These are phyloP conservation scores for Gymnopus androsaceus DNA, from an alignment of 1,284 basidiomycete species.

Conservation along the genomic window DNA sequence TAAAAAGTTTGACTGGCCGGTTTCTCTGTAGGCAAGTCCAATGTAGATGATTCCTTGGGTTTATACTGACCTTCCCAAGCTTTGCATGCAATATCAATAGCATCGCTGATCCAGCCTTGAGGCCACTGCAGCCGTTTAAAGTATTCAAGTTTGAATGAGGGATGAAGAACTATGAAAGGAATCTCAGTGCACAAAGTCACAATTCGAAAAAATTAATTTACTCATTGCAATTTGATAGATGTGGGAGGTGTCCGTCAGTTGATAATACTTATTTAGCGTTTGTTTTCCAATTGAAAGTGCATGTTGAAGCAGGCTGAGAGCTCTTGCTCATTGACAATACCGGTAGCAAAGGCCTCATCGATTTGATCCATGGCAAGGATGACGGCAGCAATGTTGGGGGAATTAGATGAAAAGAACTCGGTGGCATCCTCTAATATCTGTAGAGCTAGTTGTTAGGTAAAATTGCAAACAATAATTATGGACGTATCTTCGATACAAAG, in stretches of 20 bases:
- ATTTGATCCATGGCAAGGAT: constrained; percentile 34
- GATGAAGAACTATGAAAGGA: constrained; percentile 20
- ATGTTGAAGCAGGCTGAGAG: constrained; percentile 17
- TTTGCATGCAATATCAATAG: no score
- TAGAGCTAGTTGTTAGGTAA: background rate
- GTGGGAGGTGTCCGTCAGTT: constrained; percentile 26
- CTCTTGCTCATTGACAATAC: constrained; percentile 1
- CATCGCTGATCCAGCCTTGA: no score
- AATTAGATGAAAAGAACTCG: constrained; percentile 24
- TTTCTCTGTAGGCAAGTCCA: no score
- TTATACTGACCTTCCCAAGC: no score
- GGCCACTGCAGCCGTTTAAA: constrained; percentile 3
- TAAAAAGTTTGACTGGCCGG: no score
- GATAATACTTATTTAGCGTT: constrained; percentile 31
- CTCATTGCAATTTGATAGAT: constrained; percentile 27
- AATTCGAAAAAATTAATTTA: constrained; percentile 15
- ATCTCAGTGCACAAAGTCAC: constrained; percentile 14
- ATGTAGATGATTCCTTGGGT: no score
- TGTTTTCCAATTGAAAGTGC: constrained; percentile 24
- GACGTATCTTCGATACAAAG: constrained; percentile 17
- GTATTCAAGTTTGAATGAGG: constrained; percentile 14
- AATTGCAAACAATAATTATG: background rate
- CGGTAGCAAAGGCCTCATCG: constrained; percentile 7
- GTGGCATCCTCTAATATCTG: constrained; percentile 26
- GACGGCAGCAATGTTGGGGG: constrained; percentile 25